A percentile compares a stretch with the other conserved stretches of the same genome.
Evolutionary conservation across 306 rosid species (phyloP).

Genomic region (Cotoneaster glaucophyllus): DNA sequence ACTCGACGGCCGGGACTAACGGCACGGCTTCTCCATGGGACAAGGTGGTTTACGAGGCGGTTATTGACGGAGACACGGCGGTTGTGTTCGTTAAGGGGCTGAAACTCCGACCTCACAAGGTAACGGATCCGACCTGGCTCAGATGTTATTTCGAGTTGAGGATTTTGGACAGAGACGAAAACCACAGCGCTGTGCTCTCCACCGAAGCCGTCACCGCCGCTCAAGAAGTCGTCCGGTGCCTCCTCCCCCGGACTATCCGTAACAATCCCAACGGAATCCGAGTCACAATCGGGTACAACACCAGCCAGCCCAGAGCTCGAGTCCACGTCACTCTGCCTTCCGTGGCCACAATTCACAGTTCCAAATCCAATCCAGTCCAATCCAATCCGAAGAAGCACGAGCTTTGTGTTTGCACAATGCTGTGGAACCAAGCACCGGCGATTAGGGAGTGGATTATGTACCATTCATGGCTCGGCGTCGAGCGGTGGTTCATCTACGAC

Average conservation of each 20-base stretch:
- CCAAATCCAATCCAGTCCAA: background rate
- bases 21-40: constrained; percentile 46
- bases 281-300: constrained; percentile 45
- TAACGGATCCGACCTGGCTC: constrained; percentile 61
- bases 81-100: constrained; percentile 80
- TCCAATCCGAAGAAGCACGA: constrained; percentile 40
- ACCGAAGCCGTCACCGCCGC: constrained; percentile 67
- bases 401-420: constrained; percentile 88
- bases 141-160: constrained; percentile 59
- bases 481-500: constrained; percentile 90
- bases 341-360: constrained; percentile 37
- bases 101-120: constrained; percentile 74
- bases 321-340: constrained; percentile 48
- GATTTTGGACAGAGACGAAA: constrained; percentile 8
- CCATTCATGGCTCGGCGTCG: constrained; percentile 92
- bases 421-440: constrained; percentile 88
- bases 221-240: constrained; percentile 82
- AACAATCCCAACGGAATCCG: constrained; percentile 43
- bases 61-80: constrained; percentile 56
- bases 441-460: constrained; percentile 84
- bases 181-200: constrained; percentile 27
- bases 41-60: constrained; percentile 74
- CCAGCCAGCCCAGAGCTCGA: constrained; percentile 23
- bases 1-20: constrained; percentile 23
- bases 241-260: constrained; percentile 46